phyloP scores from a whole-genome alignment of 2,329 filamentous ascomycete genomes.

The Eutypa lata region DNA sequence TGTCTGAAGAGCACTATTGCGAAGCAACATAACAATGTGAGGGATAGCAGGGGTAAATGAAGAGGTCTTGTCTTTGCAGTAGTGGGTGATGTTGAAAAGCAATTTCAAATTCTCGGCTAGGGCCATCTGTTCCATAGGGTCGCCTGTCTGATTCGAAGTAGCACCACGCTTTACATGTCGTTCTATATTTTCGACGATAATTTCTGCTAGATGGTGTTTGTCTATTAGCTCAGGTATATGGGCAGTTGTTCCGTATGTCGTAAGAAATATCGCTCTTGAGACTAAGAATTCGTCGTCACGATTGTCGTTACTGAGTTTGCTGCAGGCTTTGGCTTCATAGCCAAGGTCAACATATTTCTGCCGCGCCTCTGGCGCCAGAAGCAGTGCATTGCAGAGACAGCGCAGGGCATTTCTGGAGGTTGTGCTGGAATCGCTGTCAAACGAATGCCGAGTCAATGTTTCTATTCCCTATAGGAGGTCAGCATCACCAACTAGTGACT shows the following conservation, averaged over 20 bases:
- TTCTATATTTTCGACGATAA: conserved; percentile 65
- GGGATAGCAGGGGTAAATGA: conserved; percentile 67
- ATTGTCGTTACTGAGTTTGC: conserved; percentile 68
- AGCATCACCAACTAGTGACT: conserved; percentile 6
- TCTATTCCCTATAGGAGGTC: conserved; percentile 62
- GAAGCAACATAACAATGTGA: conserved; percentile 68
- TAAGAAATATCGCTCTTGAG: conserved; percentile 75
- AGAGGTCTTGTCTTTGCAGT: conserved; percentile 58
- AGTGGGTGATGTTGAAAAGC: conserved; percentile 82
- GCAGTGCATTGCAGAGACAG: conserved; percentile 80
- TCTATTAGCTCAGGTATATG: conserved; percentile 64
- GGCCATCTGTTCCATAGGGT: conserved; percentile 74
- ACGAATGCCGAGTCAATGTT: conserved; percentile 69
- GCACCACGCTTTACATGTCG: conserved; percentile 58
- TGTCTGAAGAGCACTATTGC: conserved; percentile 52
- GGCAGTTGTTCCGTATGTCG: conserved; percentile 72
- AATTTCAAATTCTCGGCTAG: conserved; percentile 82
- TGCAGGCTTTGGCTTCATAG: conserved; percentile 64
- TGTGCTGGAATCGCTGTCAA: conserved; percentile 60
- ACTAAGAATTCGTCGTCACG: conserved; percentile 83
- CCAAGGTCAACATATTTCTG: conserved; percentile 72
- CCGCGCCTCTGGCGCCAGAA: conserved; percentile 65
- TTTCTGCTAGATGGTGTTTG: conserved; percentile 63
- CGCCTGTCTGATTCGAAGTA: conserved; percentile 28
- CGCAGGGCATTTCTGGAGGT: conserved; percentile 74